phyloP scores from a whole-genome alignment of 306 rosid genomes.

The Cucumis cinereus region DNA sequence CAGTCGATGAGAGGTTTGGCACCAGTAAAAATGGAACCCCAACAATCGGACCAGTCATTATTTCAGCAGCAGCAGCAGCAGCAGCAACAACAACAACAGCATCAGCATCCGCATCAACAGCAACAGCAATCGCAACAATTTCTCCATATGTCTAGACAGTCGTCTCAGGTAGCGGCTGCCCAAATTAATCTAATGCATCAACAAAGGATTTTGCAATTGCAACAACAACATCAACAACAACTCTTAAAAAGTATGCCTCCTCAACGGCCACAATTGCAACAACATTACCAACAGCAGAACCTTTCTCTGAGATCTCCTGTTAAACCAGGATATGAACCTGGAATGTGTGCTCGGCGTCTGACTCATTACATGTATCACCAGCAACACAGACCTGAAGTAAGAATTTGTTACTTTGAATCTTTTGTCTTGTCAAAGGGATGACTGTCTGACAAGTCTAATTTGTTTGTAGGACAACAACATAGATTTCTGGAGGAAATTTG shows the following conservation, averaged over 20 bases:
- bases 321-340: constrained; percentile 82
- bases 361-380: constrained; percentile 94
- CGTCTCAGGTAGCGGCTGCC: constrained; percentile 84
- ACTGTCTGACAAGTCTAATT: constrained; percentile 15
- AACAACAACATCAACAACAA: constrained; percentile 90
- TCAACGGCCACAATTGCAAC: constrained; percentile 70
- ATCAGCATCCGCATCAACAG: constrained; percentile 37
- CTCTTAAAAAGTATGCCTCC: constrained; percentile 78
- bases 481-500: constrained; percentile 98
- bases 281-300: constrained; percentile 74
- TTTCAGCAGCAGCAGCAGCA: constrained; percentile 48
- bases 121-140: constrained; percentile 62
- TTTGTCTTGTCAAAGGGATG: constrained; percentile 2
- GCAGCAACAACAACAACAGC: constrained; percentile 20
- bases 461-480: constrained; percentile 72
- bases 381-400: constrained; percentile 87
- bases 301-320: constrained; percentile 65
- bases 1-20: constrained; percentile 53
- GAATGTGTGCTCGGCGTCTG: constrained; percentile 91
- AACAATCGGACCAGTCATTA: constrained; percentile 68
- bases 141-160: constrained; percentile 76
- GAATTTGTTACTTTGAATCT: constrained; percentile 7
- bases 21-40: constrained; percentile 74
- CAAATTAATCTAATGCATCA: constrained; percentile 76
- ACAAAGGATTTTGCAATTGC: constrained; percentile 65